phyloP scores from a whole-genome alignment of 2,329 filamentous ascomycete genomes.

The Pestalotiopsis sp. region DNA sequence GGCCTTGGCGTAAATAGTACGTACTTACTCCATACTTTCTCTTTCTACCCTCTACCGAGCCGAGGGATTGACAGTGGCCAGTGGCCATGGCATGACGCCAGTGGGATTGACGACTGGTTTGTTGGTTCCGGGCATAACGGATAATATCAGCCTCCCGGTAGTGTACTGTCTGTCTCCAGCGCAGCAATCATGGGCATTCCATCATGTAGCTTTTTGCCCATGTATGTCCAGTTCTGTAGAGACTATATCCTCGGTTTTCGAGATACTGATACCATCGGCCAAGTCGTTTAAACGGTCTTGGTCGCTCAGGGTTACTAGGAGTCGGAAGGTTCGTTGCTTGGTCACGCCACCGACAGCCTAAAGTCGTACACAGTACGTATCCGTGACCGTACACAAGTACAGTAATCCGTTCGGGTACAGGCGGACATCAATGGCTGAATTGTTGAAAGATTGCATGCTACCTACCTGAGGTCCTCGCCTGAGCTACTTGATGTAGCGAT shows the following conservation, averaged over 20 bases:
- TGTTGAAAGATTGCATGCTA: neutral
- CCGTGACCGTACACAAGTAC: neutral
- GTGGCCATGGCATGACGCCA: neutral
- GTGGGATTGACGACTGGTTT: neutral
- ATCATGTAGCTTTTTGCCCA: too few relatives aligned
- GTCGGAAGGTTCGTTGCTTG: neutral
- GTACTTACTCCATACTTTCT: too few relatives aligned
- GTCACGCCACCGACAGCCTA: slow-evolving; percentile 1
- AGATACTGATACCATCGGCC: neutral
- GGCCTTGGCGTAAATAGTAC: neutral
- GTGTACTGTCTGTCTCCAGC: too few relatives aligned
- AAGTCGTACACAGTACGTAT: neutral
- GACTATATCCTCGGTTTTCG: neutral
- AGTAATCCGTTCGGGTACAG: neutral
- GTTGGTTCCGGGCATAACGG: too few relatives aligned
- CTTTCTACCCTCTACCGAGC: neutral
- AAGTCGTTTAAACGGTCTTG: neutral
- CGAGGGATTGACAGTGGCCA: neutral
- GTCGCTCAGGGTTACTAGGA: neutral
- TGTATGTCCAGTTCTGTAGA: neutral
- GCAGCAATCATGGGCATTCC: too few relatives aligned
- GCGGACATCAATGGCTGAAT: neutral
- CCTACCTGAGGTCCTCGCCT: too few relatives aligned
- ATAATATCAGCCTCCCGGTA: too few relatives aligned
- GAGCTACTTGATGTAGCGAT: too few relatives aligned